Evolutionary conservation across 1,139 yeast genomes (phyloP).

Genomic region (Pichia inconspicua): DNA sequence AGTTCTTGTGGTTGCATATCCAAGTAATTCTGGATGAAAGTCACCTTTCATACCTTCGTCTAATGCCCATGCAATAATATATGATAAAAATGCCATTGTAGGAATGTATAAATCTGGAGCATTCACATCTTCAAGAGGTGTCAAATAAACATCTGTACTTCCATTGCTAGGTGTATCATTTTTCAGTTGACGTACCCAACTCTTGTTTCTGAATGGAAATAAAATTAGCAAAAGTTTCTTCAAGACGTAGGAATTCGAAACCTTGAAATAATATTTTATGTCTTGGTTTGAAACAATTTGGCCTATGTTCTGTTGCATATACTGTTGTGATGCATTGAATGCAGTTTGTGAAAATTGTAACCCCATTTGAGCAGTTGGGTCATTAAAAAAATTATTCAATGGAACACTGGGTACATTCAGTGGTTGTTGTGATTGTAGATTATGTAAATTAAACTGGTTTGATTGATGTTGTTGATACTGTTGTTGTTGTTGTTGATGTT

Average conservation of each 20-base stretch:
- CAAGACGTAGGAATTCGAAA: conserved; percentile 79
- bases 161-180: conserved; percentile 24
- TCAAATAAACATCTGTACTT: conserved; percentile 45
- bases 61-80: conserved; percentile 76
- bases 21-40: conserved; percentile 89
- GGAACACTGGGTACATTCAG: neutral
- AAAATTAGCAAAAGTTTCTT: conserved; percentile 64
- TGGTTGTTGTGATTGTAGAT: conserved; percentile 2
- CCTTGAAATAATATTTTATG: conserved; percentile 80
- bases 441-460: neutral
- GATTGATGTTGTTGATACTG: conserved; percentile 5
- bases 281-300: conserved; percentile 45
- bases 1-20: conserved; percentile 85
- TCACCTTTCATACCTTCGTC: conserved; percentile 83
- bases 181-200: conserved; percentile 56
- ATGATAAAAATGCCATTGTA: conserved; percentile 84
- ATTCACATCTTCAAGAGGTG: conserved; percentile 76
- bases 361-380: conserved; percentile 80
- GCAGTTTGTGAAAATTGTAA: conserved; percentile 86
- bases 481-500: conserved; percentile 4
- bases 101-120: conserved; percentile 98
- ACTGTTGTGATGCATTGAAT: conserved; percentile 61
- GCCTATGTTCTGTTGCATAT: conserved; percentile 64
- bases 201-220: conserved; percentile 80
- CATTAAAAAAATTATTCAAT: conserved; percentile 47